Conservation (phyloP, 2,329 filamentous ascomycete species). For the Diaporthe destruens region DNA sequence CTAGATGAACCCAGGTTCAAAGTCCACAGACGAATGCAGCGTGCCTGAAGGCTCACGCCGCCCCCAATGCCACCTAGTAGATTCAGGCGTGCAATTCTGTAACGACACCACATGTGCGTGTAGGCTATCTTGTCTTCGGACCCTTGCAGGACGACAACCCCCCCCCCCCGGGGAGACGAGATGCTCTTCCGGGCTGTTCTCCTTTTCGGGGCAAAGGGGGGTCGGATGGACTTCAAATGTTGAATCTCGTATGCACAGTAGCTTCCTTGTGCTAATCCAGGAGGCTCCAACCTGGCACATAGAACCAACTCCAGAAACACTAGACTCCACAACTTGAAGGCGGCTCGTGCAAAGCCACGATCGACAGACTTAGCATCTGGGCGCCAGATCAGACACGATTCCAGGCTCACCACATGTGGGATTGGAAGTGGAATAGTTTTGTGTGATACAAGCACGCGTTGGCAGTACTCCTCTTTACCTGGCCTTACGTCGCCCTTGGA, state of each 20-base stretch:
- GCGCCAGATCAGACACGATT: neutral
- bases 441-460: neutral
- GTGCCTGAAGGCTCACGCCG: neutral
- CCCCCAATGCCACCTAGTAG: neutral
- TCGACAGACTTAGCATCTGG: neutral
- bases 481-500: neutral
- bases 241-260: too few species aligned
- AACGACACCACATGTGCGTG: neutral
- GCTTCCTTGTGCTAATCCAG: too few species aligned
- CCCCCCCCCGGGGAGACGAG: too few species aligned
- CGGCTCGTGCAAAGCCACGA: neutral
- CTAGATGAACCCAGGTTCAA: neutral
- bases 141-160: neutral
- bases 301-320: too few species aligned
- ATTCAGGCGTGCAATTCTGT: neutral
- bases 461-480: too few species aligned
- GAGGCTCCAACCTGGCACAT: too few species aligned
- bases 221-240: too few species aligned
- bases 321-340: neutral
- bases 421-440: neutral
- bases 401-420: neutral
- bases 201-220: too few species aligned
- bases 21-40: neutral
- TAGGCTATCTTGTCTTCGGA: neutral
- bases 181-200: too few species aligned